A percentile compares a stretch with the other conserved stretches of the same genome.
Conservation (phyloP, 768 basidiomycete species). For the Mycena metata region DNA sequence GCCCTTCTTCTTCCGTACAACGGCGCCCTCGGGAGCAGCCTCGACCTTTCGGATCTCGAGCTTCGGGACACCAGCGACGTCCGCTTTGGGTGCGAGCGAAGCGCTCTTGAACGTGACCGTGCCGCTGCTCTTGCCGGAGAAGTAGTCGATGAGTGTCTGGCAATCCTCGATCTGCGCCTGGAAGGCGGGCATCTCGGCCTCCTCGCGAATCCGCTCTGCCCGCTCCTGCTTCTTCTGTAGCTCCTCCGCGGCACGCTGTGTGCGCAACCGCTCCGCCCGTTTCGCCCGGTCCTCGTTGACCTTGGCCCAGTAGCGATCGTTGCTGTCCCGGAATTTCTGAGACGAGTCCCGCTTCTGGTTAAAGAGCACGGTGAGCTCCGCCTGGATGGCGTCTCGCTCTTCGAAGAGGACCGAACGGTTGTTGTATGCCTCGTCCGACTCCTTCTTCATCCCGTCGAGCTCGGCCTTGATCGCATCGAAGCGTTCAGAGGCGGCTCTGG, state of each 20-base stretch:
- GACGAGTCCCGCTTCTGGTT: constrained; percentile 82
- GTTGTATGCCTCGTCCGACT: constrained; percentile 87
- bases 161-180: constrained; percentile 96
- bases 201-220: constrained; percentile 86
- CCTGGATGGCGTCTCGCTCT: constrained; percentile 83
- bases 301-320: constrained; percentile 87
- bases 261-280: constrained; percentile 82
- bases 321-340: constrained; percentile 81
- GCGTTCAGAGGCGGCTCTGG: constrained; percentile 82
- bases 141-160: constrained; percentile 89
- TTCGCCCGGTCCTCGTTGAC: constrained; percentile 90
- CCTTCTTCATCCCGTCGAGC: constrained; percentile 88
- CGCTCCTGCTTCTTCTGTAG: constrained; percentile 84
- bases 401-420: constrained; percentile 86
- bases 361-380: constrained; percentile 77
- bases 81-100: constrained; percentile 53
- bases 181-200: constrained; percentile 91
- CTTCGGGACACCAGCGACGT: constrained; percentile 78
- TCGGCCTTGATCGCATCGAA: constrained; percentile 88
- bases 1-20: constrained; percentile 92
- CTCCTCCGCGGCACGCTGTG: constrained; percentile 83
- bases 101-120: constrained; percentile 59
- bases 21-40: constrained; percentile 72
- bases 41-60: constrained; percentile 91
- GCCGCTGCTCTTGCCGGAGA: constrained; percentile 75